A percentile compares a stretch with the other conserved stretches of the same genome.
Conservation (phyloP, 2,329 filamentous ascomycete species). For the Cordyceps javanica region DNA sequence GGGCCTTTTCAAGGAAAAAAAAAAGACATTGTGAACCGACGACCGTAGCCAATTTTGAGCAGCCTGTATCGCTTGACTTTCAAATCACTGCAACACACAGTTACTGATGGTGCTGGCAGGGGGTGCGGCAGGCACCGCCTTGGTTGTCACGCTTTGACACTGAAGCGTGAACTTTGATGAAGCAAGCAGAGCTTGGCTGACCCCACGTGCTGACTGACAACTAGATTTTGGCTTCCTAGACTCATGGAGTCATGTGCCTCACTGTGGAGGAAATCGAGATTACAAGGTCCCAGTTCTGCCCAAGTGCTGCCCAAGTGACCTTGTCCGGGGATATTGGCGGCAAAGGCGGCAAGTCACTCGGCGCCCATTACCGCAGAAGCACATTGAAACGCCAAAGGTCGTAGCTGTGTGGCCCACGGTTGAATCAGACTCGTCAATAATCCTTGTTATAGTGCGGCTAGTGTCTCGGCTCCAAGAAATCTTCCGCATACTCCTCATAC, state of each 20-base stretch:
- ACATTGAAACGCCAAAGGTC: neutral
- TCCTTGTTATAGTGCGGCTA: neutral
- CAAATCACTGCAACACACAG: too few species aligned
- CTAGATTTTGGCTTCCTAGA: neutral
- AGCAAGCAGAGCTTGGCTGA: neutral
- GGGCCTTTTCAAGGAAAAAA: too few species aligned
- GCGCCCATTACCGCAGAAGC: too few species aligned
- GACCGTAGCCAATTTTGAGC: too few species aligned
- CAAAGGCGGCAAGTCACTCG: too few species aligned
- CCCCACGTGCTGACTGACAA: constrained; percentile 3
- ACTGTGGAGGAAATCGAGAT: neutral
- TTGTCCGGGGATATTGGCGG: too few species aligned
- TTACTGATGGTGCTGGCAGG: neutral
- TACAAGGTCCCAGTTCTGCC: neutral
- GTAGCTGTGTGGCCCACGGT: too few species aligned
- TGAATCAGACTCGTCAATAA: neutral
- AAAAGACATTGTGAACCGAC: too few species aligned
- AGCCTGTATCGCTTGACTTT: too few species aligned
- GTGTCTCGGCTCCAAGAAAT: constrained; percentile 15
- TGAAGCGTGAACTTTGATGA: neutral
- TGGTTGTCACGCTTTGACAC: neutral
- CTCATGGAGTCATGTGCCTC: too few species aligned
- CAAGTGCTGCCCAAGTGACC: neutral
- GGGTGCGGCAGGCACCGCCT: neutral
- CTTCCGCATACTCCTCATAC: constrained; percentile 20